Evolutionary conservation across 208 protist genomes (phyloP).

Genomic region (Trypanosoma lewisi): DNA sequence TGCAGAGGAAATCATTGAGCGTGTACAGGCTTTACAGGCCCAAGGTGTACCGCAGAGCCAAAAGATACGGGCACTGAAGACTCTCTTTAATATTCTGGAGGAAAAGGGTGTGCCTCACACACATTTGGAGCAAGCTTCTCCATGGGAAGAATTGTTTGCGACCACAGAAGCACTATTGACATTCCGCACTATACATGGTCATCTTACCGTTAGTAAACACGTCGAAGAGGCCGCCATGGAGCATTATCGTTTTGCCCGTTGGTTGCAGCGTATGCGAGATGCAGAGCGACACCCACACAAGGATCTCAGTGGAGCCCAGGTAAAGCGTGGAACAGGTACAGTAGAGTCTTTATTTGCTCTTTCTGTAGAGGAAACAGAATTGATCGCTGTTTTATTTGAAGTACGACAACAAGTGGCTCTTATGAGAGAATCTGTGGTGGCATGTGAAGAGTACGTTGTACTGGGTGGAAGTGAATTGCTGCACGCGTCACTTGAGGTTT

Average conservation of each 20-base stretch:
- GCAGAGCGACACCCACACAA: slow-evolving; percentile 72
- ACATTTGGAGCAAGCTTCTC: slow-evolving; percentile 50
- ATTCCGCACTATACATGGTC: slow-evolving; percentile 36
- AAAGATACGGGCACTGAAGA: slow-evolving; percentile 88
- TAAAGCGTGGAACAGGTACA: slow-evolving; percentile 63
- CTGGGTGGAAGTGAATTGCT: slow-evolving; percentile 30
- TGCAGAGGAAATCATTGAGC: slow-evolving; percentile 60
- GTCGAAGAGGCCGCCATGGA: slow-evolving; percentile 39
- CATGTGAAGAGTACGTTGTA: slow-evolving; percentile 18
- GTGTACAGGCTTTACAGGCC: slow-evolving; percentile 78
- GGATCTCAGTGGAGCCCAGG: slow-evolving; percentile 86
- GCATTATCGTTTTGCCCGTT: slow-evolving; percentile 77
- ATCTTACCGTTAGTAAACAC: slow-evolving; percentile 28
- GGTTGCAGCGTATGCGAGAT: slow-evolving; percentile 85
- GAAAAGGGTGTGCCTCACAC: slow-evolving; percentile 80
- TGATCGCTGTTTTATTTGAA: slow-evolving; percentile 35
- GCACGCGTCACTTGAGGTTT: slow-evolving; percentile 44
- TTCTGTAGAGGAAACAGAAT: slow-evolving; percentile 32
- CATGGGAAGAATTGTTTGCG: slow-evolving; percentile 74
- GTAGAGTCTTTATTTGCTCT: slow-evolving; percentile 71
- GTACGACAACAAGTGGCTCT: slow-evolving; percentile 38
- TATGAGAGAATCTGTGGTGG: slow-evolving; percentile 32
- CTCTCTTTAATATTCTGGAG: slow-evolving; percentile 67
- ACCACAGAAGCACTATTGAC: slow-evolving; percentile 58
- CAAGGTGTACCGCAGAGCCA: slow-evolving; percentile 72